Percentiles rank a stretch among this genome's conserved stretches.
phyloP scores from a whole-genome alignment of 2,329 filamentous ascomycete species.

The Mycosphaerella arachidis region DNA sequence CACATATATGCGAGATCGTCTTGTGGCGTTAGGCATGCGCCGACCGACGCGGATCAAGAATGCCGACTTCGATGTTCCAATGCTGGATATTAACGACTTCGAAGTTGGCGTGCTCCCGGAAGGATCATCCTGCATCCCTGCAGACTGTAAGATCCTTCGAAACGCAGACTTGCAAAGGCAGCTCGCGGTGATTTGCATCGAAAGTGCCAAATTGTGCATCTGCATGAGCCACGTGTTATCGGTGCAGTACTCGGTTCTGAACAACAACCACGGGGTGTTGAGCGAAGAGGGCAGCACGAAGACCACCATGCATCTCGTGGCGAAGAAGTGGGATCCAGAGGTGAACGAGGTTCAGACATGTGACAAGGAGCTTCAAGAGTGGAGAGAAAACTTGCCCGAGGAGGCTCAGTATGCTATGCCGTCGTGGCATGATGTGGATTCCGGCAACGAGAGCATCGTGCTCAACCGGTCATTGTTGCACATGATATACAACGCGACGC shows the following conservation, averaged over 20 bases:
- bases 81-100: conserved; percentile 81
- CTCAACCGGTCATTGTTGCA: conserved; percentile 82
- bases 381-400: conserved; percentile 67
- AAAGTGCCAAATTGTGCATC: conserved; percentile 83
- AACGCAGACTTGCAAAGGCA: conserved; percentile 70
- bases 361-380: conserved; percentile 72
- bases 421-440: conserved; percentile 52
- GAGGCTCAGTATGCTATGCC: conserved; percentile 65
- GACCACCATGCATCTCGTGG: conserved; percentile 81
- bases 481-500: conserved; percentile 89
- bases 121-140: conserved; percentile 62
- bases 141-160: conserved; percentile 65
- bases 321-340: conserved; percentile 81
- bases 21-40: conserved; percentile 90
- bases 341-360: conserved; percentile 73
- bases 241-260: conserved; percentile 86
- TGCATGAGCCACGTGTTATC: conserved; percentile 86
- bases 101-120: conserved; percentile 63
- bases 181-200: conserved; percentile 81
- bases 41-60: conserved; percentile 88
- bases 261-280: conserved; percentile 68
- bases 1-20: conserved; percentile 88
- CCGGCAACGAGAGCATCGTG: conserved; percentile 54
- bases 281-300: conserved; percentile 66
- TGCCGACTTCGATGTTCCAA: conserved; percentile 88